Evolutionary conservation across 768 basidiomycete species (phyloP), one percentile per base, ranked within the genome.

Genomic region (Auricularia auricula-judae): DNA sequence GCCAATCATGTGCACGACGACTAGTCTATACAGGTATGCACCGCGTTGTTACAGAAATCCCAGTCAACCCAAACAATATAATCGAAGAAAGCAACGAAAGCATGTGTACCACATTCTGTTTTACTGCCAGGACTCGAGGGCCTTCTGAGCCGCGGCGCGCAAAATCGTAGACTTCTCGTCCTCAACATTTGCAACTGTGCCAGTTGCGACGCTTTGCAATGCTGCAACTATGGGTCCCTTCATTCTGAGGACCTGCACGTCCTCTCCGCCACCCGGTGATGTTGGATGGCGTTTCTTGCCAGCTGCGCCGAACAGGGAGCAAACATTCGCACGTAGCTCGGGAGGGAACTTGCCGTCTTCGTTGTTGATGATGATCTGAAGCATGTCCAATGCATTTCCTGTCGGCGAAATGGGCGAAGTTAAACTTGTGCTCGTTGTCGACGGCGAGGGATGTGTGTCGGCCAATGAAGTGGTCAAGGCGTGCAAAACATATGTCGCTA

Each of bases 311-410:
- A 93, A 74, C 65, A 93, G 79, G 5, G 86, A 82, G 71, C 89
- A 91, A 18, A 85, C 82, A 69, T 93, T 93, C 34, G 83, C 78
- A 59, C 89, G 83, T 65, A 93, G 83, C 76, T 93, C 91, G 21
- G 83, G 75, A n/a, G 87, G 87, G 70, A 85, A 86, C 76, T 66
- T 77, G 76, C 67, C 66, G 33, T 71, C 69, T 34, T 66, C 64
- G 67, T 86, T 86, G 59, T 79, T 80, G 66, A 94, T 75, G 62
- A 86, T 83, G 53, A 77, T 78, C 58, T 84, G 74, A 63, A 93
- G 80, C 77, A 86, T 84, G 71, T 91, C 89, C 36, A 90, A 76
- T 14, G 86, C 83, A 65, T 78, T 76, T 1, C 79, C 77, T 33
- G 85, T 81, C 16, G 85, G 77, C 73, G 63, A 77, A 72, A 34